Evolutionary conservation across 148 eudicot genomes (phyloP).

Genomic region (Nepenthes gracilis): DNA sequence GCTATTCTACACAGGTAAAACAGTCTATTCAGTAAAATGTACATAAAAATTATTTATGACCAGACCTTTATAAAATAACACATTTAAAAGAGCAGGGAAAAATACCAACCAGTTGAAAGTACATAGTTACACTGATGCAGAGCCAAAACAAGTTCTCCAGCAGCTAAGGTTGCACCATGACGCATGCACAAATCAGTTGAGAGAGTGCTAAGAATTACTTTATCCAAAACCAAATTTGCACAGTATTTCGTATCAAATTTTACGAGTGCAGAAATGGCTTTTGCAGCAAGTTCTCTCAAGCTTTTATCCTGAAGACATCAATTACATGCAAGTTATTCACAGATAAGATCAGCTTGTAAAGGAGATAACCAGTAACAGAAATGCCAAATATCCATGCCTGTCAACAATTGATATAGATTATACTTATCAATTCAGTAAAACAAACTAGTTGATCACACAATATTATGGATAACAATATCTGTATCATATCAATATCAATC

Average conservation of each 20-base stretch:
- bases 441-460: too few relatives aligned
- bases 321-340: constrained; percentile 7
- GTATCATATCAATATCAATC: too few relatives aligned
- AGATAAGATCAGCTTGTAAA: not conserved
- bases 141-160: constrained; percentile 78
- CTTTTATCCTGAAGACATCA: constrained; percentile 69
- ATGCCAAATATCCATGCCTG: not conserved
- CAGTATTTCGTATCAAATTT: constrained; percentile 65
- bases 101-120: constrained; percentile 56
- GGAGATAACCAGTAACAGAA: not conserved
- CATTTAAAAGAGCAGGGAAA: constrained; percentile 2
- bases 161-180: constrained; percentile 94
- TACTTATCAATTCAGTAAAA: too few relatives aligned
- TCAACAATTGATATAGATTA: too few relatives aligned
- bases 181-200: constrained; percentile 94
- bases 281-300: constrained; percentile 87
- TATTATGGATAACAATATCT: too few relatives aligned
- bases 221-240: constrained; percentile 57
- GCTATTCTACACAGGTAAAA: too few relatives aligned
- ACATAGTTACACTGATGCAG: constrained; percentile 45
- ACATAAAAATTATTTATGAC: too few relatives aligned
- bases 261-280: constrained; percentile 80
- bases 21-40: too few relatives aligned
- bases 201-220: constrained; percentile 71
- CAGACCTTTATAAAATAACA: not conserved